Evolutionary conservation across 208 protist species (phyloP), one percentile per base, ranked within the genome.

Genomic region (Acanthamoeba castellanii): DNA sequence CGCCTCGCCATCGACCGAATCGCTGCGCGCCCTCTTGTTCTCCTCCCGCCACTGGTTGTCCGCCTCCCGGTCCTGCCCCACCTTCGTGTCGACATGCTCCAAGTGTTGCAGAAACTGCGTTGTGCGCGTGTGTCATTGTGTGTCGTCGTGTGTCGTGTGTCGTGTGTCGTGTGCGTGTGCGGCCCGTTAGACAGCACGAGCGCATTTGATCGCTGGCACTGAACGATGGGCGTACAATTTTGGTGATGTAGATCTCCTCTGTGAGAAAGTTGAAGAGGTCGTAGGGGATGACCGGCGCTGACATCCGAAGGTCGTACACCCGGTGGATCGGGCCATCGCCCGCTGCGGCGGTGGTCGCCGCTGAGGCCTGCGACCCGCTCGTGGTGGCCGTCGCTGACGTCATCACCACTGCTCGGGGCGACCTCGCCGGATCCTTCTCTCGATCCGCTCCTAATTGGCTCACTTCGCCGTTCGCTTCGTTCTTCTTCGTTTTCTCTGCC

Each of bases 31-130:
- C 30, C 76, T 22, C 42, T 55, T 85, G 45, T 85, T 68, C 11
- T 92, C 85, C 85, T 92, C 85, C 20, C 85, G 45, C 85, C 85
- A 92, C 50, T 92, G 85, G 47, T 92, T 92, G 52, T 92, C 85
- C 11, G 85, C 27, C 42, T 92, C 85, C 8, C 42, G 85, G 52
- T 92, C 85, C 85, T 37, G 42, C 30, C 16, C 34, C 59, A 68
- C 27, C 20, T 37, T 52, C 7, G 16, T 47, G 42, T 92, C 85
- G 20, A 37, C 85, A 30, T 70, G n/a, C 18, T 92, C 85, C 37
- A 92, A 50, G 20, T 92, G 85, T 20, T 92, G 57, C 57, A 92
- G 22, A 8, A 92, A 37, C 85, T 92, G 57, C 85, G 18, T 34
- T 27, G 30, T 14, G 27, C 64, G 20, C n/a, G 11, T 34, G 13